phyloP scores from a whole-genome alignment of 257 asterid genomes.

The Lycium barbarum region DNA sequence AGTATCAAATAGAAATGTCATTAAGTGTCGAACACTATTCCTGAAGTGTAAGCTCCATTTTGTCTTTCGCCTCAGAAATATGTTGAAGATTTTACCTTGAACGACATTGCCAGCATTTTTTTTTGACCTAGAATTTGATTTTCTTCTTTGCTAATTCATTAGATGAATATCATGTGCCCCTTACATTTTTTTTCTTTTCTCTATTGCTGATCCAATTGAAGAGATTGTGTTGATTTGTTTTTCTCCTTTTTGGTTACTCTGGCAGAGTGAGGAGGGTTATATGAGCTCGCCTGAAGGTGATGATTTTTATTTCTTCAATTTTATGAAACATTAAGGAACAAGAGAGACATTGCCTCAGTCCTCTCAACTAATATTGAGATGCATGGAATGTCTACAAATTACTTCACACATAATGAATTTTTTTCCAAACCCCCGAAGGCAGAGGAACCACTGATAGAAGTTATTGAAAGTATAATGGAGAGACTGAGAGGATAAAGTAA shows the following conservation, averaged over 20 bases:
- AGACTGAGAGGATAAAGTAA: slow-evolving; percentile 9
- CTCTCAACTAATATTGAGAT: slow-evolving; percentile 17
- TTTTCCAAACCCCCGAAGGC: not conserved
- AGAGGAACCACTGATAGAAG: slow-evolving; percentile 17
- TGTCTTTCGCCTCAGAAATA: slow-evolving; percentile 20
- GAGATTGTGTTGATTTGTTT: not conserved
- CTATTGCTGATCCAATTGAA: not conserved
- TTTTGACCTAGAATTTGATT: not conserved
- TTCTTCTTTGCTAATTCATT: not conserved
- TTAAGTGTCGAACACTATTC: slow-evolving; percentile 19
- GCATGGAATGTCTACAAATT: slow-evolving; percentile 19
- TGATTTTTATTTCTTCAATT: not conserved
- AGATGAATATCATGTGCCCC: not conserved
- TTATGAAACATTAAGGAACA: not conserved
- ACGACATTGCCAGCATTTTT: not conserved
- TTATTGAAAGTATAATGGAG: not conserved
- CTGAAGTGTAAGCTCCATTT: slow-evolving; percentile 17
- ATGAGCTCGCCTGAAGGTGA: not conserved
- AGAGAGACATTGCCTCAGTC: not conserved
- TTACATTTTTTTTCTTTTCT: not conserved
- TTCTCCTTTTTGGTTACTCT: not conserved
- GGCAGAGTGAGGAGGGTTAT: not conserved
- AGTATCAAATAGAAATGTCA: not conserved
- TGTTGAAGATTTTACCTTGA: not conserved
- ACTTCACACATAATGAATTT: not conserved